A percentile compares a stretch with the other conserved stretches of the same genome.
Conservation (phyloP, 352 stramenopile genomes). For the Nothophytophthora sp. region DNA sequence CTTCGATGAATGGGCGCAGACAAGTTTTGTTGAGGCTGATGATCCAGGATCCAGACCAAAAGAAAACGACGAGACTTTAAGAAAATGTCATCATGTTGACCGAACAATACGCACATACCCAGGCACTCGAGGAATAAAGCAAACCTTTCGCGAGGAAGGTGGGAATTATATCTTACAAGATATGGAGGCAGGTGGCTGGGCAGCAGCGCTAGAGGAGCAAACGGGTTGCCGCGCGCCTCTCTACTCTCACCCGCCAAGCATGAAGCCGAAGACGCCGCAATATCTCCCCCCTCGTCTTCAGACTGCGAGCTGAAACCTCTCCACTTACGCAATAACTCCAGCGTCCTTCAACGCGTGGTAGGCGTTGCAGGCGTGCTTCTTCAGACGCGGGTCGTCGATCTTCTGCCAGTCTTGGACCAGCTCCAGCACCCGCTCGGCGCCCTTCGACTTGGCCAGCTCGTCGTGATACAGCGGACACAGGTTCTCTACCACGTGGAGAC, state of each 20-base stretch:
- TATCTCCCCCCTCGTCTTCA: conserved; percentile 11
- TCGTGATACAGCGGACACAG: conserved; percentile 84
- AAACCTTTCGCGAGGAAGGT: conserved; percentile 12
- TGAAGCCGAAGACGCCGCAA: conserved; percentile 3
- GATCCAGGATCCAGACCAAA: no score
- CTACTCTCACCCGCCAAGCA: conserved; percentile 12
- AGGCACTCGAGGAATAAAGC: conserved; percentile 14
- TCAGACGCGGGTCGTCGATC: conserved; percentile 82
- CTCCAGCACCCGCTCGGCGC: conserved; percentile 53
- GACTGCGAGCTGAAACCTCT: no score
- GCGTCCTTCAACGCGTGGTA: conserved; percentile 78
- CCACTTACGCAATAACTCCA: conserved; percentile 72
- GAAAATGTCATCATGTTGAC: conserved; percentile 19
- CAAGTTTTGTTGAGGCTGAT: no score
- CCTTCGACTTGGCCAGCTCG: conserved; percentile 70
- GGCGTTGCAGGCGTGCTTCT: conserved; percentile 85
- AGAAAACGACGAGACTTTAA: no score
- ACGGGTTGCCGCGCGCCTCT: no score
- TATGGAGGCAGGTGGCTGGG: conserved; percentile 15
- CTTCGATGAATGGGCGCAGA: no score
- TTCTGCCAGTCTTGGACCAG: conserved; percentile 81
- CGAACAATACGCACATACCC: conserved; percentile 14
- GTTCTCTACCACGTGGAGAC: conserved; percentile 86
- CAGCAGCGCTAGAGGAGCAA: conserved; percentile 7
- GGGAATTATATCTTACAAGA: conserved; percentile 48